Percentiles rank a stretch among this genome's conserved stretches.
Evolutionary conservation across 768 basidiomycete genomes (phyloP).

Genomic region (Suillus cothurnatus): DNA sequence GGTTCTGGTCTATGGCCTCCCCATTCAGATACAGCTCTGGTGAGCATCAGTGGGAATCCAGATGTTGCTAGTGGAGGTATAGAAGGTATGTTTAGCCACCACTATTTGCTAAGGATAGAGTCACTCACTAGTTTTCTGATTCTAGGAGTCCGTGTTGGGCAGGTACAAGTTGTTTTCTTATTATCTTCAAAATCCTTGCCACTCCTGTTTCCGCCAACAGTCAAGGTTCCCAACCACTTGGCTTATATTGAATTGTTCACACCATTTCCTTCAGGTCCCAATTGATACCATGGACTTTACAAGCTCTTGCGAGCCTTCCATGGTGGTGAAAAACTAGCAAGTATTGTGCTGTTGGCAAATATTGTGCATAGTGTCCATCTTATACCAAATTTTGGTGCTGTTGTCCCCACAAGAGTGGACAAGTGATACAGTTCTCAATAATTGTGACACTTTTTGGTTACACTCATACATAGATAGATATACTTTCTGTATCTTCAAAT

Average conservation of each 20-base stretch:
- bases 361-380: conserved; percentile 26
- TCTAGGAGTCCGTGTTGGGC: too few relatives aligned
- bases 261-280: too few relatives aligned
- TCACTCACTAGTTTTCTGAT: neutral
- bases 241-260: too few relatives aligned
- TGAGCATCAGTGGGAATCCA: conserved; percentile 15
- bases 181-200: too few relatives aligned
- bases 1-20: neutral
- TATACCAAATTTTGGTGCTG: conserved; percentile 23
- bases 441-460: conserved; percentile 10
- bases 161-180: too few relatives aligned
- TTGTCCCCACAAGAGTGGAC: conserved; percentile 9
- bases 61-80: conserved; percentile 11
- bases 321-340: conserved; percentile 19
- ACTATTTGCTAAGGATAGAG: too few relatives aligned
- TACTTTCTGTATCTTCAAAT: neutral
- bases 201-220: too few relatives aligned
- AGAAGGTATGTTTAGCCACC: too few relatives aligned
- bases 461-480: conserved; percentile 25
- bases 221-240: too few relatives aligned
- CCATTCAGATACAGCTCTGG: conserved; percentile 39
- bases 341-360: conserved; percentile 19
- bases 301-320: conserved; percentile 19
- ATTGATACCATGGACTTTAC: conserved; percentile 25
- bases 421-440: too few relatives aligned